Evolutionary conservation across 768 basidiomycete species (phyloP).

Genomic region (Boletus insuetus): DNA sequence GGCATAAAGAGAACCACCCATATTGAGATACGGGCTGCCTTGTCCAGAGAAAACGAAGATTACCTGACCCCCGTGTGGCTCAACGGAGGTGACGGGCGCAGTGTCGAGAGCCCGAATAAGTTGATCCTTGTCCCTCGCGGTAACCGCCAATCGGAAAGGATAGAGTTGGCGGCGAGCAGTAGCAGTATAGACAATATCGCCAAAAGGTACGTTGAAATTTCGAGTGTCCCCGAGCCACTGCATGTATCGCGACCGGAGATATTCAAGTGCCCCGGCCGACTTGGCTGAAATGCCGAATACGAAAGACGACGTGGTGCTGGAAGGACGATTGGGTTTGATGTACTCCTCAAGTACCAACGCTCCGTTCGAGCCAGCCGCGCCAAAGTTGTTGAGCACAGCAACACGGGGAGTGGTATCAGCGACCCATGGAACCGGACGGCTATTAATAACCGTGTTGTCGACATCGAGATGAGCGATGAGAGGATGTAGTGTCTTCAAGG

Average conservation of each 20-base stretch:
- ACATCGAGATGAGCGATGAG: conserved; percentile 44
- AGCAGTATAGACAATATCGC: conserved; percentile 63
- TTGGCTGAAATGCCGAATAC: conserved; percentile 67
- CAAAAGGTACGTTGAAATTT: conserved; percentile 28
- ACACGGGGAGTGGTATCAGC: conserved; percentile 39
- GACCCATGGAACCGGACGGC: conserved; percentile 40
- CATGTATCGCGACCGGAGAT: conserved; percentile 46
- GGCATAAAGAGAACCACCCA: conserved; percentile 58
- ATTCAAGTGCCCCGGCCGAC: conserved; percentile 43
- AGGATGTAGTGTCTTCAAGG: conserved; percentile 54
- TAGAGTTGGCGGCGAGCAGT: conserved; percentile 64
- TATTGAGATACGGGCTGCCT: conserved; percentile 63
- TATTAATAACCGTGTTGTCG: conserved; percentile 52
- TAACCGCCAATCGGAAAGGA: conserved; percentile 49
- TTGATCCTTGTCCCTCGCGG: conserved; percentile 43
- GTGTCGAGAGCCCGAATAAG: conserved; percentile 43
- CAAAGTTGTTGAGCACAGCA: conserved; percentile 72
- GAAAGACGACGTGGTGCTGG: conserved; percentile 21
- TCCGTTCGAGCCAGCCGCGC: conserved; percentile 70
- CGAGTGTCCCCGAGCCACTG: conserved; percentile 42
- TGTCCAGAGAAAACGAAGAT: conserved; percentile 76
- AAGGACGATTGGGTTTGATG: conserved; percentile 6
- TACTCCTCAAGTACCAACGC: conserved; percentile 61
- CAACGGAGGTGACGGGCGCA: conserved; percentile 33
- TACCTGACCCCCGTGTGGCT: conserved; percentile 31